A percentile compares a stretch with the other conserved stretches of the same genome.
phyloP scores from a whole-genome alignment of 768 basidiomycete species.

The Kwoniella heveanensis region DNA sequence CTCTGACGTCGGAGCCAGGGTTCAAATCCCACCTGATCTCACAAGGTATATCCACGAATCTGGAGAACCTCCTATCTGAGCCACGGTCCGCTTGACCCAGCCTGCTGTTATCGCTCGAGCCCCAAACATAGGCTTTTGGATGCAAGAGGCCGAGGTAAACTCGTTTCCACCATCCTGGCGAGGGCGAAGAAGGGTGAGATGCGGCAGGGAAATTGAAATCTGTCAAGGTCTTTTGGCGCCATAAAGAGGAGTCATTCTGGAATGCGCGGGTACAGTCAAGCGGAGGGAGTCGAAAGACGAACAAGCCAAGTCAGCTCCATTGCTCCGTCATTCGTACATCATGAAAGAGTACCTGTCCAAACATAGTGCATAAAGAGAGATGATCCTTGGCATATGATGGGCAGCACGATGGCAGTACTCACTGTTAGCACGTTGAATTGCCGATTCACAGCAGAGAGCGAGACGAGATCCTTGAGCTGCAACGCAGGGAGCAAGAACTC shows the following conservation, averaged over 20 bases:
- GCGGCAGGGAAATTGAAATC: slow-evolving; percentile 39
- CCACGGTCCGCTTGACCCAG: slow-evolving; percentile 24
- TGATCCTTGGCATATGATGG: too few relatives aligned
- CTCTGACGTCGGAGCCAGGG: neutral
- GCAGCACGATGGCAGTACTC: slow-evolving; percentile 10
- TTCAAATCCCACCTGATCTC: slow-evolving; percentile 26
- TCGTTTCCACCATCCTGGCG: slow-evolving; percentile 26
- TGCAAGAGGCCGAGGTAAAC: slow-evolving; percentile 27
- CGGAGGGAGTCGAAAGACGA: too few relatives aligned
- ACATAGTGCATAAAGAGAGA: neutral
- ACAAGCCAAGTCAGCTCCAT: too few relatives aligned
- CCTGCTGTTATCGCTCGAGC: slow-evolving; percentile 37
- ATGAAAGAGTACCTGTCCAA: neutral
- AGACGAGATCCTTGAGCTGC: slow-evolving; percentile 63
- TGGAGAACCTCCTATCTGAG: slow-evolving; percentile 7
- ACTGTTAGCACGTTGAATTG: slow-evolving; percentile 61
- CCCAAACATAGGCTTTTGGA: slow-evolving; percentile 49
- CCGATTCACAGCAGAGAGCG: slow-evolving; percentile 66
- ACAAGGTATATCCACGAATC: slow-evolving; percentile 31
- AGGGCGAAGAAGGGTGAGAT: slow-evolving; percentile 18
- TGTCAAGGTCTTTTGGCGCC: slow-evolving; percentile 34
- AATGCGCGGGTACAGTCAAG: slow-evolving; percentile 5
- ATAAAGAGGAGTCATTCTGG: slow-evolving; percentile 41
- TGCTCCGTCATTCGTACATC: too few relatives aligned
- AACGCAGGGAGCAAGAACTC: slow-evolving; percentile 66